Base-by-base conservation (phyloP, 768 basidiomycete species). In the Rubroboletus satanas region DNA sequence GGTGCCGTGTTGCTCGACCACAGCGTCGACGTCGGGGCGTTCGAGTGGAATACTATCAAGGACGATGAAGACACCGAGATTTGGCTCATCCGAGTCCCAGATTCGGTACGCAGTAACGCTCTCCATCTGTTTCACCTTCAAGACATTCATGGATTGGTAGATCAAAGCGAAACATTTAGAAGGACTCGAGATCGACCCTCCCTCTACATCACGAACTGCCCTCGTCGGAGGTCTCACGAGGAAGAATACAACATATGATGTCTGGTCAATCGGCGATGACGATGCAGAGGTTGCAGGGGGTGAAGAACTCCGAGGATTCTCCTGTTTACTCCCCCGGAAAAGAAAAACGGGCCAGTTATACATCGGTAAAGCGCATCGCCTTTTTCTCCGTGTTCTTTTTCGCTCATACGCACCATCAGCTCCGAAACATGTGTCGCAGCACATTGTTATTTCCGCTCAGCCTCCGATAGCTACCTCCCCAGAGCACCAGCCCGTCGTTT, bases 31-130 rank as follows among this genome's bases (percentile, higher is more conserved):
- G 56, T 8, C 2, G 73, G 75, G 1, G 74, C 77, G 3, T 87
- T 87, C 61, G 88, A 89, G 61, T 90, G 87, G 87, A 85, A 86
- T 54, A 69, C 73, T 7, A 56, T 91, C 5, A 75, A 80, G 11
- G 69, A 79, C 47, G 77, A 85, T 28, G 67, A 74, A 0, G 80
- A 89, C 55, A 62, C 82, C 10, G 88, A 91, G 60, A 61, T 91
- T 9, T 90, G 87, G 81, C 70, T 89, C 12, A 78, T 90, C 35
- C 80, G 88, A 11, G 79, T 83, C 15, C 88, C 88, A 23, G 81
- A 84, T 12, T 77, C 77, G 37, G 88, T 90, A 64, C 55, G 85
- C 74, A 14, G 21, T 28, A n/a, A 23, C 42, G 18, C 35, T 23
- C 46, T 21, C n/a, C 29, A 12, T 35, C 36, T 17, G 32, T 29